Base-by-base conservation (phyloP, 139 green algal species). In the Choricystis sp. region DNA sequence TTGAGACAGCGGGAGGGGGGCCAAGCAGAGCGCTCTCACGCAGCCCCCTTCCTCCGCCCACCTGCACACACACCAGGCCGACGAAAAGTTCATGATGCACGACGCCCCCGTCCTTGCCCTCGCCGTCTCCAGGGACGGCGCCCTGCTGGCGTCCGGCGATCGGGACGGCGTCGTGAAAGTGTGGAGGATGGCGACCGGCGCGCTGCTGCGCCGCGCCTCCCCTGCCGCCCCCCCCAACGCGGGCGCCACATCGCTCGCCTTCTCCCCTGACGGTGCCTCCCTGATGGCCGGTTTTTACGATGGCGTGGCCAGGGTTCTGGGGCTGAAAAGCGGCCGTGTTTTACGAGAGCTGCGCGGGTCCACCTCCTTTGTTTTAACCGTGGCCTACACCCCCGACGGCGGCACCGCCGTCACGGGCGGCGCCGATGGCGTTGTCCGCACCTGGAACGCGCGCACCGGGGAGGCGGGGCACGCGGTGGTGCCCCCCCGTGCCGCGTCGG, bases 21-120 rank as follows among this genome's bases (percentile, higher is more conserved):
- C n/a, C n/a, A n/a, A n/a, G n/a, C n/a, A n/a, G n/a, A n/a, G n/a
- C n/a, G n/a, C n/a, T n/a, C n/a, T n/a, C n/a, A n/a, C n/a, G n/a
- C n/a, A n/a, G n/a, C n/a, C n/a, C n/a, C n/a, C n/a, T n/a, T n/a
- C n/a, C n/a, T n/a, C n/a, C n/a, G n/a, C n/a, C n/a, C 40, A 16
- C 40, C 9, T 9, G 9, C 9, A 9, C 40, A 9, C 40, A 52
- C 40, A 9, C 40, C 40, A 9, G 9, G 80, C 85, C 3, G 79
- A 92, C 57, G 91, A 97, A 66, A 77, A 82, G 71, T 98, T 96
- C 77, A 96, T 98, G 89, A 92, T 97, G 82, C 92, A 98, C 67
- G 91, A 96, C 57, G 75, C 78, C 31, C 79, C 93, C 2, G 87
- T 98, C 70, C 75, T 98, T 70, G 79, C 70, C 1, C 61, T 96